A percentile compares a stretch with the other conserved stretches of the same genome.
These are phyloP conservation scores for Leishmania tropica DNA, from an alignment of 208 protist genomes.

Conservation along the genomic window DNA sequence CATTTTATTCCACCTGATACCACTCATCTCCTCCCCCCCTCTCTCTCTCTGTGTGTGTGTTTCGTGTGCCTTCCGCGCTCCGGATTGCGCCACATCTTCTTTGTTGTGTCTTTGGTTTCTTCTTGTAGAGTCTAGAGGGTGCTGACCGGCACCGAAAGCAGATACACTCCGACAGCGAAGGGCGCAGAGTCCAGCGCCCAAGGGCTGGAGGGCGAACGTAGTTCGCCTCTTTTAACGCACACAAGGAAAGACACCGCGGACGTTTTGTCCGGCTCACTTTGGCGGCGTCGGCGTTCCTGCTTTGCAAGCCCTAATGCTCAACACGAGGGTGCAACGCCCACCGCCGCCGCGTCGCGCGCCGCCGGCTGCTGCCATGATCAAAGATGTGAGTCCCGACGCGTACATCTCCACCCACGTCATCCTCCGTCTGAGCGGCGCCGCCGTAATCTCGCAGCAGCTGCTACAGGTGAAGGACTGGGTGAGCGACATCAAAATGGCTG, in stretches of 20 bases:
- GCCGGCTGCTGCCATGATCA: neutral
- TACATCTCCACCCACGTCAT: slow-evolving; percentile 1
- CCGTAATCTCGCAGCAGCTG: slow-evolving; percentile 23
- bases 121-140: neutral
- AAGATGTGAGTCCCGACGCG: neutral
- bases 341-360: slow-evolving; percentile 25
- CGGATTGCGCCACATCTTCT: neutral
- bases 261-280: neutral
- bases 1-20: slow-evolving; percentile 4
- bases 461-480: slow-evolving; percentile 16
- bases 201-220: neutral
- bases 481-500: slow-evolving; percentile 25
- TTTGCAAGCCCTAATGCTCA: neutral
- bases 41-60: neutral
- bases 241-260: neutral
- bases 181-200: neutral
- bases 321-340: neutral
- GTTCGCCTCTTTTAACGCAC: neutral
- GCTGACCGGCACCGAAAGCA: neutral
- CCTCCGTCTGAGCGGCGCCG: slow-evolving; percentile 10
- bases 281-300: neutral
- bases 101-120: neutral
- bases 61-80: neutral
- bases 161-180: neutral
- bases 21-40: slow-evolving; percentile 7